Evolutionary conservation across 805 yeast genomes (phyloP).

Genomic region (Saccharomycopsis sp.): DNA sequence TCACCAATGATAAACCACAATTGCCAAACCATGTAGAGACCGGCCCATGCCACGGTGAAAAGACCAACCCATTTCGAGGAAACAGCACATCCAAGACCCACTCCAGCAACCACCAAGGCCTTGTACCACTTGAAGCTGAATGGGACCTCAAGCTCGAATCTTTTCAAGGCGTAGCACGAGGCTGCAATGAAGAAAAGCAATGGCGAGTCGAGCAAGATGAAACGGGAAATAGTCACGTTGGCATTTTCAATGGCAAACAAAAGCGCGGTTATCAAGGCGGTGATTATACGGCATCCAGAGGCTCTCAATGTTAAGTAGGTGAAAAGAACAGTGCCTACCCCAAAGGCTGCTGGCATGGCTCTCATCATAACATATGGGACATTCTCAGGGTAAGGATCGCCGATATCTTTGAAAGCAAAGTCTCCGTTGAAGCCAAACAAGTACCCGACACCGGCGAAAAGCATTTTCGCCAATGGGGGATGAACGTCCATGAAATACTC

Average conservation of each 20-base stretch:
- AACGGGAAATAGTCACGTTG: constrained; percentile 63
- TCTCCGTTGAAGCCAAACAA: constrained; percentile 68
- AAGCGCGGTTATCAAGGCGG: constrained; percentile 51
- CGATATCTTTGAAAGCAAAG: constrained; percentile 61
- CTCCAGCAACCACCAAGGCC: constrained; percentile 55
- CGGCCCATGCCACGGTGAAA: constrained; percentile 76
- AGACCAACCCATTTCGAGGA: constrained; percentile 78
- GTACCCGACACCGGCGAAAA: constrained; percentile 63
- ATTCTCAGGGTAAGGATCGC: constrained; percentile 49
- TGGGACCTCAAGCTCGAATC: constrained; percentile 60
- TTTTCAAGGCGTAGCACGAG: constrained; percentile 57
- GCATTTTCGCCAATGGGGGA: constrained; percentile 74
- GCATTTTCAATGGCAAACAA: constrained; percentile 62
- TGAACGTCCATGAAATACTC: constrained; percentile 66
- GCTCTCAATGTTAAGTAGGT: constrained; percentile 62
- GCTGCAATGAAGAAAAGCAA: constrained; percentile 71
- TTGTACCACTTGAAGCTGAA: constrained; percentile 50
- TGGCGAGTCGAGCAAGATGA: constrained; percentile 70
- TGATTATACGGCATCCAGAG: constrained; percentile 62
- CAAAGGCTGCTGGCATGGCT: constrained; percentile 58
- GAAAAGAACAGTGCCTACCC: constrained; percentile 60
- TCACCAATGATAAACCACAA: constrained; percentile 73
- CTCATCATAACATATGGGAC: constrained; percentile 67
- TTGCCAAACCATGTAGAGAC: constrained; percentile 50
- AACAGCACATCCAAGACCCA: constrained; percentile 65